phyloP scores from a whole-genome alignment of 345 rosid species.

The Eucalyptus viminalis region DNA sequence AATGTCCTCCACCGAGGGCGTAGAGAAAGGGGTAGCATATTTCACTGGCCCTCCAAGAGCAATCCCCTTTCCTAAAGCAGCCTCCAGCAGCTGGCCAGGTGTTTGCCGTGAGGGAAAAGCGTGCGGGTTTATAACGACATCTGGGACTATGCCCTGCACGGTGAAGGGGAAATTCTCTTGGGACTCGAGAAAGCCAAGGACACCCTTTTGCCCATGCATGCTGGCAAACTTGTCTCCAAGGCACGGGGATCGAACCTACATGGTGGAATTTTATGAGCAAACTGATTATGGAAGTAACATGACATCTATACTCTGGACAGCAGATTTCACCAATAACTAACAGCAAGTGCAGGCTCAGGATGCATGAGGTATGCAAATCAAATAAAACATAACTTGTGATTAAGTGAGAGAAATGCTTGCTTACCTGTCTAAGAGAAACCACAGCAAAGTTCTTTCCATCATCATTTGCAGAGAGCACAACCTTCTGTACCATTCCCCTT shows the following conservation, averaged over 20 bases:
- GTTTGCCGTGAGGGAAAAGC: constrained; percentile 95
- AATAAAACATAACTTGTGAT: background rate
- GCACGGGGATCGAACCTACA: constrained; percentile 75
- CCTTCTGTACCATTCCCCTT: constrained; percentile 86
- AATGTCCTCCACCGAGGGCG: constrained; percentile 57
- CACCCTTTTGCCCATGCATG: constrained; percentile 99
- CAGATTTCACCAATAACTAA: background rate
- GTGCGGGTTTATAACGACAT: constrained; percentile 79
- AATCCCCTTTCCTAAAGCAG: constrained; percentile 88
- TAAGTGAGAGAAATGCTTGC: background rate
- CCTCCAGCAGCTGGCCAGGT: constrained; percentile 89
- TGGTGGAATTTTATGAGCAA: background rate
- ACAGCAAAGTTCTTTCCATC: constrained; percentile 91
- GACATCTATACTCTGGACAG: background rate
- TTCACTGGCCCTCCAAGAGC: constrained; percentile 51
- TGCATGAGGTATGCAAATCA: background rate
- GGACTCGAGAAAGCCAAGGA: constrained; percentile 78
- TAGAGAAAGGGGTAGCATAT: constrained; percentile 84
- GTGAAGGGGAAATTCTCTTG: constrained; percentile 93
- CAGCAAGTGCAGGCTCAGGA: background rate
- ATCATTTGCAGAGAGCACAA: constrained; percentile 75
- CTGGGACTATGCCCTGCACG: constrained; percentile 84
- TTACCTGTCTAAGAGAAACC: constrained; percentile 84
- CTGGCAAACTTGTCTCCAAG: constrained; percentile 96
- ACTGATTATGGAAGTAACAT: background rate